Conservation (phyloP, 441 rosid genomes). For the Corymbia calophylla region DNA sequence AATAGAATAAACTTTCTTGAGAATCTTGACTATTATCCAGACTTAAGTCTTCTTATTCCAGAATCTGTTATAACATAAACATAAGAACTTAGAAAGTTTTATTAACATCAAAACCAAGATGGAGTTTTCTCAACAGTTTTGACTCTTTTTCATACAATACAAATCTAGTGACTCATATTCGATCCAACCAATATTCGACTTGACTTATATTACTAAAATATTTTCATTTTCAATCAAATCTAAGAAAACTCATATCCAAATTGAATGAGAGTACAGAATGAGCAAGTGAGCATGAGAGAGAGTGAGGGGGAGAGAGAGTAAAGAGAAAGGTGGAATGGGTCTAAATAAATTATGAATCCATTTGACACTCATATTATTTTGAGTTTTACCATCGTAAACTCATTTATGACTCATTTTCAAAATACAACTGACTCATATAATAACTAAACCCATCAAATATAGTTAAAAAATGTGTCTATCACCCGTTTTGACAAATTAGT, state of each 20-base stretch:
- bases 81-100: too few species aligned
- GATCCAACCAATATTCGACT: fast-evolving
- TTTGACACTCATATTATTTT: too few species aligned
- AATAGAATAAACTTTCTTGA: too few species aligned
- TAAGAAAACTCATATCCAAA: background rate
- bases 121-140: too few species aligned
- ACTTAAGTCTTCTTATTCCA: too few species aligned
- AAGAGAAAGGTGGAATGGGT: background rate
- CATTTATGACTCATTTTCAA: background rate
- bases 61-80: too few species aligned
- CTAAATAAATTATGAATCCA: background rate
- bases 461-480: background rate
- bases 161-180: background rate
- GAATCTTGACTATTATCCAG: too few species aligned
- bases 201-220: too few species aligned
- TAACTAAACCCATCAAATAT: background rate
- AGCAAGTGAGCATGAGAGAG: background rate
- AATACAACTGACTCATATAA: background rate
- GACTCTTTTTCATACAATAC: background rate
- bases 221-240: background rate
- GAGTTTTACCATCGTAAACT: too few species aligned
- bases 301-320: background rate
- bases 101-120: too few species aligned
- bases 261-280: too few species aligned
- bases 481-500: background rate